These are phyloP conservation scores for Lotus japonicus DNA, from an alignment of 306 rosid genomes.

Conservation along the genomic window DNA sequence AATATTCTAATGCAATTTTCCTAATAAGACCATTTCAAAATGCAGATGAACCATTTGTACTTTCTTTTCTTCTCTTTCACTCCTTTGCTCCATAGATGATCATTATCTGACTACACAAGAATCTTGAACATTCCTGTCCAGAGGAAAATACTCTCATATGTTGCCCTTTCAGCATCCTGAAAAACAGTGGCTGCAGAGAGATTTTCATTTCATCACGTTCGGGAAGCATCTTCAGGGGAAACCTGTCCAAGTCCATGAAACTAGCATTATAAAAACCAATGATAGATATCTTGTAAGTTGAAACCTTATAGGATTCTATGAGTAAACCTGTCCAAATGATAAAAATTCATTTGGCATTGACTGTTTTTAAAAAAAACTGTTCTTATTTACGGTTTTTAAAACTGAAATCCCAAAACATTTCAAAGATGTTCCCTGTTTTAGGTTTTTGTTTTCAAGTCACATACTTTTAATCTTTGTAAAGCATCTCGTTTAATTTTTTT, in stretches of 20 bases:
- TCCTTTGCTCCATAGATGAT: not conserved
- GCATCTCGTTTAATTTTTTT: no score
- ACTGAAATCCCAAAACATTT: not conserved
- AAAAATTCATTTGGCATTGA: no score
- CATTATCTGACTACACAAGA: constrained; percentile 14
- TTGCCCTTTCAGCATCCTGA: constrained; percentile 20
- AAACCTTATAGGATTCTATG: not conserved
- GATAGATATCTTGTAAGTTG: not conserved
- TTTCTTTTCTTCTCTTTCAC: not conserved
- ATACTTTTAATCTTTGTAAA: no score
- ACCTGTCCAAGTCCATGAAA: constrained; percentile 33
- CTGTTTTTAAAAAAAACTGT: no score
- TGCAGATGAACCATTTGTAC: not conserved
- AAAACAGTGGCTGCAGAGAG: not conserved
- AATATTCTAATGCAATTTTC: constrained; percentile 8
- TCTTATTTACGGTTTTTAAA: no score
- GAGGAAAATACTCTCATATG: constrained; percentile 1
- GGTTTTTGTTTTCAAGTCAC: no score
- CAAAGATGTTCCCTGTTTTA: no score
- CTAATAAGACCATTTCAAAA: not conserved
- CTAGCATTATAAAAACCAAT: not conserved
- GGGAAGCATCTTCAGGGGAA: constrained; percentile 22
- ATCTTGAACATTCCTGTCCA: not conserved
- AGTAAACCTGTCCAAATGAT: no score
- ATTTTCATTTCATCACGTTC: constrained; percentile 8